Evolutionary conservation across 257 asterid genomes (phyloP).

Genomic region (Mentha longifolia): DNA sequence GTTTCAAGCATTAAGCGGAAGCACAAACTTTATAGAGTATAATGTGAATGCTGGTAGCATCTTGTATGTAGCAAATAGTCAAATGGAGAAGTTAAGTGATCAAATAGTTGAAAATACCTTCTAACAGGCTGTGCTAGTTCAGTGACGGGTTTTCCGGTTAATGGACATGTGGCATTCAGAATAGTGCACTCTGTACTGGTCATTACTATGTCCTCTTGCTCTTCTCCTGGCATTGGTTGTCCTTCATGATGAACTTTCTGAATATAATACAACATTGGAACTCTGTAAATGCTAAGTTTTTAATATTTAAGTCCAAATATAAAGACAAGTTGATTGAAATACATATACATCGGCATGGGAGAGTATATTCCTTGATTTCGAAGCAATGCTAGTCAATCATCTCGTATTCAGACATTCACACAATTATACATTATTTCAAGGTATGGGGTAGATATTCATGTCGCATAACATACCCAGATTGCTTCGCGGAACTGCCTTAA

Average conservation of each 20-base stretch:
- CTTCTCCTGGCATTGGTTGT: slow-evolving; percentile 96
- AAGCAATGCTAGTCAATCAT: slow-evolving; percentile 3
- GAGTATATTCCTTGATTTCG: background rate
- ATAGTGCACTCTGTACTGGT: slow-evolving; percentile 75
- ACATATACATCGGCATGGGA: background rate
- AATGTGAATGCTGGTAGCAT: background rate
- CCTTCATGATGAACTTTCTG: slow-evolving; percentile 97
- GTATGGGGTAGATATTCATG: slow-evolving; percentile 10
- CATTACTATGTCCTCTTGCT: slow-evolving; percentile 93
- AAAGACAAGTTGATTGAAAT: background rate
- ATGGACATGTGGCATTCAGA: slow-evolving; percentile 71
- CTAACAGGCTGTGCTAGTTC: slow-evolving; percentile 83
- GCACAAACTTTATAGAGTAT: slow-evolving; percentile 2
- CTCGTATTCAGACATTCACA: slow-evolving; percentile 11
- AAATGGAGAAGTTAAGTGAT: slow-evolving; percentile 16
- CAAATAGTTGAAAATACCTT: slow-evolving; percentile 51
- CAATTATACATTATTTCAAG: background rate
- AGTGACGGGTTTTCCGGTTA: slow-evolving; percentile 80
- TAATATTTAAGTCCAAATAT: background rate
- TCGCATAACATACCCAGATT: slow-evolving; percentile 70
- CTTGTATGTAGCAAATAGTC: background rate
- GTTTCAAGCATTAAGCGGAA: slow-evolving; percentile 1
- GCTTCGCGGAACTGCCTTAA: slow-evolving; percentile 87
- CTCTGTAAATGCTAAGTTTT: background rate
- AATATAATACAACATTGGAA: slow-evolving; percentile 37